Conservation (phyloP, 345 rosid genomes). For the Pistacia integerrima region DNA sequence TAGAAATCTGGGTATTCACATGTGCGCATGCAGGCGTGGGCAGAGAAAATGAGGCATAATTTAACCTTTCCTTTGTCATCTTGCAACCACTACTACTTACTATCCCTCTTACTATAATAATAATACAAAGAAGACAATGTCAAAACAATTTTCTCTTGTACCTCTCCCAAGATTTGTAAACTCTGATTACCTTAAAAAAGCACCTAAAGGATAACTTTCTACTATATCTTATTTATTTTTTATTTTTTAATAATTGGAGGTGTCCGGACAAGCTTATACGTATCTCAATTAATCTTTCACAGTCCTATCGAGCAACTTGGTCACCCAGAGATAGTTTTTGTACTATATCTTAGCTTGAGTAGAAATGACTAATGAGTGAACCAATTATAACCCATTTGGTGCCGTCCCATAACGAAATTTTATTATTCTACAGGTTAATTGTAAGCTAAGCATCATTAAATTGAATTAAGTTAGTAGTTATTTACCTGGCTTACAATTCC, state of each 20-base stretch:
- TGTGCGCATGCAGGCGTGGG: conserved; percentile 49
- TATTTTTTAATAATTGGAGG: too few relatives aligned
- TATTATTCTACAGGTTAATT: too few relatives aligned
- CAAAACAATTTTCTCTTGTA: conserved; percentile 18
- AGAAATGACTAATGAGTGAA: neutral
- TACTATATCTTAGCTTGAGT: neutral
- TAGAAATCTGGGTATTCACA: conserved; percentile 45
- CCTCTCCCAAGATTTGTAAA: conserved; percentile 9
- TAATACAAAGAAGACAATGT: conserved; percentile 15
- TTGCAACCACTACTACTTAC: conserved; percentile 7
- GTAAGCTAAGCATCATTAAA: too few relatives aligned
- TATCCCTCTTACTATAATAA: conserved; percentile 1
- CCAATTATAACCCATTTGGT: too few relatives aligned
- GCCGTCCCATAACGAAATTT: too few relatives aligned
- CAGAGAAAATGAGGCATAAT: conserved; percentile 27
- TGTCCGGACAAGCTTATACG: too few relatives aligned
- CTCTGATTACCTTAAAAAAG: conserved; percentile 11
- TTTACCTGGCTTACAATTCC: conserved; percentile 87
- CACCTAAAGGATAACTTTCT: neutral
- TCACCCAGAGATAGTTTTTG: neutral
- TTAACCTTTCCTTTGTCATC: conserved; percentile 37
- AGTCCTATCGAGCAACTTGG: too few relatives aligned
- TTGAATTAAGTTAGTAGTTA: neutral
- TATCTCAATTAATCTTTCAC: too few relatives aligned
- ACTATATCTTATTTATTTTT: too few relatives aligned